phyloP scores from a whole-genome alignment of 768 basidiomycete genomes.

The Psilocybe sp. region DNA sequence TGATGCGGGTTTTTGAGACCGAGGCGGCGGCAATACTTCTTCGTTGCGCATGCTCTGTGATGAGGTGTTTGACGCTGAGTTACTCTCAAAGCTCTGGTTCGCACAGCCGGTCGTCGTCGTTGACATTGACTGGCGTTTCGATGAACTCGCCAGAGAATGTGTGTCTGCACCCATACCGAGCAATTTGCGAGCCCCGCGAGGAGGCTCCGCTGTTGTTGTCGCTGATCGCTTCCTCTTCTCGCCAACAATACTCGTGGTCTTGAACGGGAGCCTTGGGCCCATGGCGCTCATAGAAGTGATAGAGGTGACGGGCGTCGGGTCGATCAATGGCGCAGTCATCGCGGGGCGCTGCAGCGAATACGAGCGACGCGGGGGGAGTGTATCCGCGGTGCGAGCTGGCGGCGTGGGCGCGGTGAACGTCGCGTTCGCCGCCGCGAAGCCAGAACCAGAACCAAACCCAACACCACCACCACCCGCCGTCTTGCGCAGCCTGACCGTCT shows the following conservation, averaged over 20 bases:
- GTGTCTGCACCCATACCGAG: too few species aligned
- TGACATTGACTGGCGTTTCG: background rate
- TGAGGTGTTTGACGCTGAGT: background rate
- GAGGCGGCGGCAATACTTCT: background rate
- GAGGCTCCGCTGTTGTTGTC: background rate
- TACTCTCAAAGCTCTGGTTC: constrained; percentile 3
- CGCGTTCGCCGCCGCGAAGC: background rate
- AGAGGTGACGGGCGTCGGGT: too few species aligned
- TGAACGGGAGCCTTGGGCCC: too few species aligned
- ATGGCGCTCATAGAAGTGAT: too few species aligned
- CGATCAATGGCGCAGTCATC: background rate
- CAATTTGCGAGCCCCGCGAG: background rate
- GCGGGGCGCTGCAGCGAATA: constrained; percentile 2
- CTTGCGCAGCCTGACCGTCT: constrained; percentile 66
- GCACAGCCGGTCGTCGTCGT: background rate
- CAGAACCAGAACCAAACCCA: background rate
- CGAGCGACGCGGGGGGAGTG: constrained; percentile 3
- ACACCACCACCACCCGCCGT: background rate
- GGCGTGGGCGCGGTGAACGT: constrained; percentile 6
- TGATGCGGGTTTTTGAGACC: background rate
- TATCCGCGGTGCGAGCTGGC: background rate
- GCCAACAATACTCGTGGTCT: background rate
- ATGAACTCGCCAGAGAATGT: background rate
- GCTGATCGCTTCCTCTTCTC: constrained; percentile 4
- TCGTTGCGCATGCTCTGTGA: background rate